Evolutionary conservation across 2,329 filamentous ascomycete species (phyloP).

Genomic region (Aspergillus brunneoviolaceus): DNA sequence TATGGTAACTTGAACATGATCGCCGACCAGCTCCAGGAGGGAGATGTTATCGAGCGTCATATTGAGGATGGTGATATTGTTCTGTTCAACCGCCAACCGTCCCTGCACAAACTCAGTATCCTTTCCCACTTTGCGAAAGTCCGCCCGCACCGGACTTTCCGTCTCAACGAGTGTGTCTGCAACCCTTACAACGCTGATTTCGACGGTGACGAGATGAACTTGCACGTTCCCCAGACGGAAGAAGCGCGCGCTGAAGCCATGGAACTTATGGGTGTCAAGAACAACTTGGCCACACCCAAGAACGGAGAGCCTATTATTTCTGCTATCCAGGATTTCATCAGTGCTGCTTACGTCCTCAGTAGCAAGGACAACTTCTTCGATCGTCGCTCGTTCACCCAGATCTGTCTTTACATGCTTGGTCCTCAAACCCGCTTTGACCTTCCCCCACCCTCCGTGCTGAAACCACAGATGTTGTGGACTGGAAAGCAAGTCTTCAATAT

Average conservation of each 20-base stretch:
- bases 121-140: slow-evolving; percentile 94
- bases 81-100: slow-evolving; percentile 96
- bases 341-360: slow-evolving; percentile 85
- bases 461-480: slow-evolving; percentile 87
- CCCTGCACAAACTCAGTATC: slow-evolving; percentile 97
- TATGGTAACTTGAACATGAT: slow-evolving; percentile 69
- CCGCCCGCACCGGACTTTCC: slow-evolving; percentile 91
- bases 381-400: slow-evolving; percentile 80
- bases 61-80: slow-evolving; percentile 94
- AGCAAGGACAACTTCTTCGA: slow-evolving; percentile 93
- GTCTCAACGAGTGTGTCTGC: slow-evolving; percentile 96
- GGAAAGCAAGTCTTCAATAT: slow-evolving; percentile 96
- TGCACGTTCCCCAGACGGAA: slow-evolving; percentile 96
- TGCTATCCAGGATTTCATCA: slow-evolving; percentile 99
- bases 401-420: slow-evolving; percentile 93
- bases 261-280: slow-evolving; percentile 95
- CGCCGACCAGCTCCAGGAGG: slow-evolving; percentile 73
- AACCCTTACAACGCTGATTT: slow-evolving; percentile 99
- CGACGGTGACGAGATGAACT: slow-evolving; percentile 98
- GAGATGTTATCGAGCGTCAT: slow-evolving; percentile 91
- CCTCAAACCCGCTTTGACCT: slow-evolving; percentile 75
- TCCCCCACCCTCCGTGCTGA: slow-evolving; percentile 81
- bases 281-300: slow-evolving; percentile 93
- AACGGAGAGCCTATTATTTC: slow-evolving; percentile 98
- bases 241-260: slow-evolving; percentile 94